Percentiles rank a stretch among this genome's conserved stretches.
These are phyloP conservation scores for Plectosphaerella sp. DNA, from an alignment of 2,329 filamentous ascomycete species.

Conservation along the genomic window DNA sequence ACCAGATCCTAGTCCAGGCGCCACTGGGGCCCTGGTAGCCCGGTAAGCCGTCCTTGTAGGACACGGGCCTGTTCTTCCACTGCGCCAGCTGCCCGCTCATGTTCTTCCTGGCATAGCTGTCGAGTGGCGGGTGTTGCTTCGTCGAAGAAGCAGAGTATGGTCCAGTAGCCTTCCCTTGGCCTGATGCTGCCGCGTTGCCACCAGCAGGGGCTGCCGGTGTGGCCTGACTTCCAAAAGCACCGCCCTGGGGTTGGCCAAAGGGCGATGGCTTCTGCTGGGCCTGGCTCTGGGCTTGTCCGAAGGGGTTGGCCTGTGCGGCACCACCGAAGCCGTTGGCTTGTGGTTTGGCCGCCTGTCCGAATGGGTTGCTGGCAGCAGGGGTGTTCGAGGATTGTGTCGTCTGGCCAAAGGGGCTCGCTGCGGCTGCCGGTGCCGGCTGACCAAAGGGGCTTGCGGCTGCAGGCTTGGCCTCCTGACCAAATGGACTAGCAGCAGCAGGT, in stretches of 20 bases:
- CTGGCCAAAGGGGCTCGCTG: slow-evolving; percentile 7
- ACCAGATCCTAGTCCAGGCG: slow-evolving; percentile 64
- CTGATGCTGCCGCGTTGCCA: slow-evolving; percentile 5
- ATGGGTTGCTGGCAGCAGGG: slow-evolving; percentile 18
- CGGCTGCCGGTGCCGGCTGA: slow-evolving; percentile 1
- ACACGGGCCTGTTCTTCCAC: slow-evolving; percentile 62
- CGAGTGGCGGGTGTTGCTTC: slow-evolving; percentile 37
- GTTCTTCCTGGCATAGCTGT: slow-evolving; percentile 37
- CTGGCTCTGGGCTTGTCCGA: slow-evolving; percentile 13
- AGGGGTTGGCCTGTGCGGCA: slow-evolving; percentile 20
- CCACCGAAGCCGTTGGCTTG: slow-evolving; percentile 1
- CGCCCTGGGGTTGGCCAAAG: slow-evolving; percentile 19
- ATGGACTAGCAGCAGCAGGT: slow-evolving; percentile 7
- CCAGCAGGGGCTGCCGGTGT: slow-evolving; percentile 9
- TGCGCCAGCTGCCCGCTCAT: slow-evolving; percentile 41
- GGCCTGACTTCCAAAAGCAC: background rate
- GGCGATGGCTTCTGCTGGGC: slow-evolving; percentile 15
- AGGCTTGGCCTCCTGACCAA: slow-evolving; percentile 16
- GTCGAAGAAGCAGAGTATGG: slow-evolving; percentile 41
- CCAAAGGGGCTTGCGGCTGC: slow-evolving; percentile 21
- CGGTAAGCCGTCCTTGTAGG: slow-evolving; percentile 48
- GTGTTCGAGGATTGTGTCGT: slow-evolving; percentile 9
- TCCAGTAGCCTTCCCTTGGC: slow-evolving; percentile 14
- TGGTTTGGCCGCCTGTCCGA: slow-evolving; percentile 16
- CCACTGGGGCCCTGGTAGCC: slow-evolving; percentile 48